A percentile compares a stretch with the other conserved stretches of the same genome.
Evolutionary conservation across 352 stramenopile genomes (phyloP).

Genomic region (Phytophthora sp.): DNA sequence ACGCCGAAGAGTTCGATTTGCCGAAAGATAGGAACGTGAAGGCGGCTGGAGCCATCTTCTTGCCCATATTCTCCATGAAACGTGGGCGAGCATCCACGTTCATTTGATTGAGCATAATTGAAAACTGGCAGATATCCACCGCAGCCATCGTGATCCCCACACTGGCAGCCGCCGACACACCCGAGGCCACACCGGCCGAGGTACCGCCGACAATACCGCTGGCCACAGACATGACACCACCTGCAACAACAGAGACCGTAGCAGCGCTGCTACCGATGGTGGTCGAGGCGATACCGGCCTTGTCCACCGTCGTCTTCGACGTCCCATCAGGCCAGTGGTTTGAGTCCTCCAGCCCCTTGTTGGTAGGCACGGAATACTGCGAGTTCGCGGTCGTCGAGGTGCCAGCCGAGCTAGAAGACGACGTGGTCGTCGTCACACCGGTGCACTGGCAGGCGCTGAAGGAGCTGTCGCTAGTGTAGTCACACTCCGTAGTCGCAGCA

Average conservation of each 20-base stretch:
- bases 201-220: conserved; percentile 62
- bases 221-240: conserved; percentile 69
- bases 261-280: conserved; percentile 65
- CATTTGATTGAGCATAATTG: conserved; percentile 87
- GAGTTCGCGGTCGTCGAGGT: conserved; percentile 19
- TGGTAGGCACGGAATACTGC: conserved; percentile 43
- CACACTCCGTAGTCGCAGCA: conserved; percentile 54
- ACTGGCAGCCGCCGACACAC: conserved; percentile 64
- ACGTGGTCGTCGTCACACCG: conserved; percentile 37
- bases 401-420: conserved; percentile 23
- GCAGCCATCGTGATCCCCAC: conserved; percentile 74
- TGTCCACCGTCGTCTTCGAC: conserved; percentile 67
- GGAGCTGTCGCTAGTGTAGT: conserved; percentile 61
- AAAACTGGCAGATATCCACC: conserved; percentile 82
- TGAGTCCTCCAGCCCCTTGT: conserved; percentile 70
- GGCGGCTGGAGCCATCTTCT: conserved; percentile 63
- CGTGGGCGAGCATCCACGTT: conserved; percentile 77
- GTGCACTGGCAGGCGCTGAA: conserved; percentile 70
- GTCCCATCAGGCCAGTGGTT: conserved; percentile 73
- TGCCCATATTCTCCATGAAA: conserved; percentile 81
- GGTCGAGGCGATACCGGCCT: conserved; percentile 62
- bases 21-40: conserved; percentile 78
- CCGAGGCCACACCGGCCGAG: conserved; percentile 59
- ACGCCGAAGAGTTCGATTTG: conserved; percentile 36
- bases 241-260: conserved; percentile 62